A percentile compares a stretch with the other conserved stretches of the same genome.
phyloP scores from a whole-genome alignment of 768 basidiomycete species.

The Pleurotus pulmonarius region DNA sequence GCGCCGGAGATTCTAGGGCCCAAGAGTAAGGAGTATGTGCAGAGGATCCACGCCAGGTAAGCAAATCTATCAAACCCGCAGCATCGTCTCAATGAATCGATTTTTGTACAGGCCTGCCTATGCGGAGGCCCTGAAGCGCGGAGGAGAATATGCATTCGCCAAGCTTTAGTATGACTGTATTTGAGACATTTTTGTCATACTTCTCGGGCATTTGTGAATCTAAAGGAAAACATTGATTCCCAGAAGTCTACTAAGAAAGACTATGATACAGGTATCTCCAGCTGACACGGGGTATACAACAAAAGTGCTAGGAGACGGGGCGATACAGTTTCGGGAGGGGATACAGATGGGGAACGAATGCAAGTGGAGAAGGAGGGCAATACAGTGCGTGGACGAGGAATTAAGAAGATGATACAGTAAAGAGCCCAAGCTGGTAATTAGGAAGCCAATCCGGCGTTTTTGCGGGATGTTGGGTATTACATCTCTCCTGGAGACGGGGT shows the following conservation, averaged over 20 bases:
- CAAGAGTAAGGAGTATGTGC: constrained; percentile 9
- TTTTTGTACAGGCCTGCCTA: neutral
- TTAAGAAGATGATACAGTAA: neutral
- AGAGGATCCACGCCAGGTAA: constrained; percentile 10
- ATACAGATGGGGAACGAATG: neutral
- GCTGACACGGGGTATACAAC: neutral
- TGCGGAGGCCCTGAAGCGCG: constrained; percentile 24
- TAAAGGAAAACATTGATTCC: too few relatives aligned
- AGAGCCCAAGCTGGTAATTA: neutral
- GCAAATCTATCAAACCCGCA: neutral
- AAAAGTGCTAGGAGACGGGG: neutral
- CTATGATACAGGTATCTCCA: constrained; percentile 7
- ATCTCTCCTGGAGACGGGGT: constrained; percentile 23
- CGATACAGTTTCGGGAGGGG: neutral
- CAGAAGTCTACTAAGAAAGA: constrained; percentile 7
- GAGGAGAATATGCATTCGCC: constrained; percentile 27
- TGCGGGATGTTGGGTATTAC: neutral
- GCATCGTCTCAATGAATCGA: neutral
- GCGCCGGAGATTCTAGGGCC: constrained; percentile 9
- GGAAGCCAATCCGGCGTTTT: neutral
- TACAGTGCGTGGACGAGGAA: neutral
- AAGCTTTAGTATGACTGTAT: constrained; percentile 5
- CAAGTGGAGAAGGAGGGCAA: neutral
- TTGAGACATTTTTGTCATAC: too few relatives aligned
- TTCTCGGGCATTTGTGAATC: too few relatives aligned